A percentile compares a stretch with the other conserved stretches of the same genome.
phyloP scores from a whole-genome alignment of 768 basidiomycete species.

The Lentinus brumalis region DNA sequence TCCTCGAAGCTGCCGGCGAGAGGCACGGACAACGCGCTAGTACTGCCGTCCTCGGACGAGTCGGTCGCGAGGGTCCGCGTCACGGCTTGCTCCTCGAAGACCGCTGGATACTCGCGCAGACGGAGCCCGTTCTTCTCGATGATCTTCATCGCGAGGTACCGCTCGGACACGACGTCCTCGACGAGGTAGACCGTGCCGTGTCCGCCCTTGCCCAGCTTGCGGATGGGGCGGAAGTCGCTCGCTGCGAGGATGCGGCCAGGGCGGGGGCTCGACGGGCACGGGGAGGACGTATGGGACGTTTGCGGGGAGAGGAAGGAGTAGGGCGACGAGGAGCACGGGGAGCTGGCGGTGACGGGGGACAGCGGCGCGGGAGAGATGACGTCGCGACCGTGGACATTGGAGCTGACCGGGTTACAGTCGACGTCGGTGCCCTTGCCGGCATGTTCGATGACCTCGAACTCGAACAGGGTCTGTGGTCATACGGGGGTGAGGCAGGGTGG shows the following conservation, averaged over 20 bases:
- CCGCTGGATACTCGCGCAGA: conserved; percentile 12
- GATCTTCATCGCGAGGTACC: conserved; percentile 25
- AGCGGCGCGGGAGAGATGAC: conserved; percentile 7
- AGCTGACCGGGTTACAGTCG: background rate
- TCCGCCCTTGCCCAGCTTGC: conserved; percentile 24
- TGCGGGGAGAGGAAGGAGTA: background rate
- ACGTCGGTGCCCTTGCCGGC: conserved; percentile 8
- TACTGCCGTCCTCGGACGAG: background rate
- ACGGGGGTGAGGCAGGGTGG: background rate
- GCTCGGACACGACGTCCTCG: conserved; percentile 21
- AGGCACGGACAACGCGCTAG: conserved; percentile 2
- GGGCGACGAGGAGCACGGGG: background rate
- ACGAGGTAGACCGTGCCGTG: conserved; percentile 29
- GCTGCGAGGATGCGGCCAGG: background rate
- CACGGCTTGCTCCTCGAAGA: conserved; percentile 23
- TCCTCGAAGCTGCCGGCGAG: conserved; percentile 24
- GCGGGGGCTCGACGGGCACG: background rate
- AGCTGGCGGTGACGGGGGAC: background rate
- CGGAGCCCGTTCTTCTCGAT: conserved; percentile 23
- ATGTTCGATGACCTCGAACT: conserved; percentile 2
- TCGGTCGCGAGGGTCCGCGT: background rate
- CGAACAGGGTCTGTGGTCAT: conserved; percentile 1
- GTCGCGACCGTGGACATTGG: background rate
- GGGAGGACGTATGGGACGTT: background rate
- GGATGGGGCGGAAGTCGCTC: conserved; percentile 24